Percentiles rank a stretch among this genome's conserved stretches.
phyloP scores from a whole-genome alignment of 2,329 filamentous ascomycete genomes.

The Orbilia ellipsospora region DNA sequence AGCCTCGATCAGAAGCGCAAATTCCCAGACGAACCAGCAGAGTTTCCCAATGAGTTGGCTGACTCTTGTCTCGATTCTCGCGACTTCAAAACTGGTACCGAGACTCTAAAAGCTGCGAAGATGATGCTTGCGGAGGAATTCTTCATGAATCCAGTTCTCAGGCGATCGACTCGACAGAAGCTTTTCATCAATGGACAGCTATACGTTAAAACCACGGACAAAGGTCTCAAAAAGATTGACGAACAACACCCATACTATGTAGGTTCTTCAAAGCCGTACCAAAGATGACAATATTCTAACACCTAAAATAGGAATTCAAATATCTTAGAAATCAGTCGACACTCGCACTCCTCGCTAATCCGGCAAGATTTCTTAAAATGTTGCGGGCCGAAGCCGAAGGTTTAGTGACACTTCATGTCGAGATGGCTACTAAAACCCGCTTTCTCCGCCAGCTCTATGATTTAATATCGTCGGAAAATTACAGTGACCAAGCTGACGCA shows the following conservation, averaged over 20 bases:
- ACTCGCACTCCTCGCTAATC: slow-evolving; percentile 79
- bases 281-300: slow-evolving; percentile 3
- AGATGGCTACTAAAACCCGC: slow-evolving; percentile 77
- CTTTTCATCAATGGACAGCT: slow-evolving; percentile 87
- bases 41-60: slow-evolving; percentile 85
- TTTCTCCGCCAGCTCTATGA: slow-evolving; percentile 81
- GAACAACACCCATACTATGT: slow-evolving; percentile 91
- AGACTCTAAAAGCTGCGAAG: slow-evolving; percentile 81
- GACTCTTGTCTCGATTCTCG: slow-evolving; percentile 77
- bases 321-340: slow-evolving; percentile 92
- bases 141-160: slow-evolving; percentile 85
- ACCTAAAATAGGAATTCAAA: slow-evolving; percentile 77
- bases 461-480: slow-evolving; percentile 93
- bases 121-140: slow-evolving; percentile 92
- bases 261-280: slow-evolving; percentile 3
- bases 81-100: slow-evolving; percentile 79
- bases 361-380: slow-evolving; percentile 95
- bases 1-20: slow-evolving; percentile 80
- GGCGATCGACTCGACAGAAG: slow-evolving; percentile 82
- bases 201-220: slow-evolving; percentile 90
- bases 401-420: slow-evolving; percentile 84
- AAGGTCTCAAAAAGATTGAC: slow-evolving; percentile 91
- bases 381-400: slow-evolving; percentile 96
- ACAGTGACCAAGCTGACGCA: slow-evolving; percentile 90
- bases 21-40: slow-evolving; percentile 83